Evolutionary conservation across 2,329 filamentous ascomycete species (phyloP).

Genomic region (Fusarium succisae): DNA sequence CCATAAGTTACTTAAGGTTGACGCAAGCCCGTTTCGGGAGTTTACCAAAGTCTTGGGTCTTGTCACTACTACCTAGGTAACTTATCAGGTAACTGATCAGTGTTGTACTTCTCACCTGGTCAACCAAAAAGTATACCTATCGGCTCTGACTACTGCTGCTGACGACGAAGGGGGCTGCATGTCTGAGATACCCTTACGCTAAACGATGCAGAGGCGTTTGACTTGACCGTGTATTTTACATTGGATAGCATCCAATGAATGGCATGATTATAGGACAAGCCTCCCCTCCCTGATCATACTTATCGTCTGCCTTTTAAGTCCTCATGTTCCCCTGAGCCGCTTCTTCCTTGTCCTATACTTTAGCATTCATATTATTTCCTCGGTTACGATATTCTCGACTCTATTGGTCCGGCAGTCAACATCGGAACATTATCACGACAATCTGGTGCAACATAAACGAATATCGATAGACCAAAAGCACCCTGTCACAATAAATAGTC

Average conservation of each 20-base stretch:
- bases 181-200: constrained; percentile 13
- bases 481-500: constrained; percentile 7
- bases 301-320: constrained; percentile 3
- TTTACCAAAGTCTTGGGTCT: constrained; percentile 3
- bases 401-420: constrained; percentile 1
- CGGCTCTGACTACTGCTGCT: background rate
- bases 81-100: background rate
- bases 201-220: constrained; percentile 29
- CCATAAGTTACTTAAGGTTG: constrained; percentile 19
- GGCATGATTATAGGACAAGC: background rate
- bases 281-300: constrained; percentile 18
- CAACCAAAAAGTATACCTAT: background rate
- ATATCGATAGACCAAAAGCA: constrained; percentile 1
- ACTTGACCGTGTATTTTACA: constrained; percentile 7
- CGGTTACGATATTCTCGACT: background rate
- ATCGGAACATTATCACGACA: constrained; percentile 15
- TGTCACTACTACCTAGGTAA: background rate
- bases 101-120: background rate
- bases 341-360: constrained; percentile 27
- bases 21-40: constrained; percentile 1
- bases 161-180: constrained; percentile 8
- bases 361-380: background rate
- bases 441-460: background rate
- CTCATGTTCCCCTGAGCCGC: background rate
- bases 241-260: constrained; percentile 7